These are phyloP conservation scores for Erucastrum elatum DNA, from an alignment of 345 rosid genomes.

Conservation along the genomic window DNA sequence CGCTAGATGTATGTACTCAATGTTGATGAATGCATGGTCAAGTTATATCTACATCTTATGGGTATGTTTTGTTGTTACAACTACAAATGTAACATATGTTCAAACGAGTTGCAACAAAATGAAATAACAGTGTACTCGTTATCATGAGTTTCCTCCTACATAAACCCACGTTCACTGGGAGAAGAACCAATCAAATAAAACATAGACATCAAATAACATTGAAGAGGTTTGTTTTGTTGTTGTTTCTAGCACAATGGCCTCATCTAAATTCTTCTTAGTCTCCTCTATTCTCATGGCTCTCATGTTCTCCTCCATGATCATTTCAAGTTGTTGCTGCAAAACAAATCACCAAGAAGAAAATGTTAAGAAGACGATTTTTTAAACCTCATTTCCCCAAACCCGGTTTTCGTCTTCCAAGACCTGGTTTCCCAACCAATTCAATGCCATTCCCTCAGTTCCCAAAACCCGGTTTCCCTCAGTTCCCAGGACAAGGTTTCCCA, in stretches of 20 bases:
- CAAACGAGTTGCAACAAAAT: constrained; percentile 6
- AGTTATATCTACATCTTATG: not conserved
- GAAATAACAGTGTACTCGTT: too few species aligned
- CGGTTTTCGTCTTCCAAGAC: constrained; percentile 1
- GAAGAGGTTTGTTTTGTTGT: not conserved
- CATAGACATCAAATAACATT: not conserved
- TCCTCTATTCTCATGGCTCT: constrained; percentile 17
- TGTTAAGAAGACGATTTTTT: not conserved
- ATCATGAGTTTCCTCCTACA: not conserved
- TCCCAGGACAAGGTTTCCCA: too few species aligned
- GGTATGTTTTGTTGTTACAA: constrained; percentile 14
- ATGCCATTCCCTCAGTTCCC: not conserved
- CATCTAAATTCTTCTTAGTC: constrained; percentile 2
- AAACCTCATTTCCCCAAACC: constrained; percentile 10
- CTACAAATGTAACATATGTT: not conserved
- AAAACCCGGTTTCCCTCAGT: too few species aligned
- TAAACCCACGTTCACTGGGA: constrained; percentile 6
- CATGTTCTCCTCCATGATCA: constrained; percentile 11
- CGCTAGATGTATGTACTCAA: not conserved
- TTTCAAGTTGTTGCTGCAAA: not conserved
- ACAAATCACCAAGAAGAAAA: not conserved
- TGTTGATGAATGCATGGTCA: constrained; percentile 11
- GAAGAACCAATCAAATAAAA: not conserved
- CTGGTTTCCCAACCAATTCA: not conserved
- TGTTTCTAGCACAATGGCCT: constrained; percentile 4